These are phyloP conservation scores for Cryptococcus neoformans DNA, from an alignment of 1,284 basidiomycete species.

Conservation along the genomic window DNA sequence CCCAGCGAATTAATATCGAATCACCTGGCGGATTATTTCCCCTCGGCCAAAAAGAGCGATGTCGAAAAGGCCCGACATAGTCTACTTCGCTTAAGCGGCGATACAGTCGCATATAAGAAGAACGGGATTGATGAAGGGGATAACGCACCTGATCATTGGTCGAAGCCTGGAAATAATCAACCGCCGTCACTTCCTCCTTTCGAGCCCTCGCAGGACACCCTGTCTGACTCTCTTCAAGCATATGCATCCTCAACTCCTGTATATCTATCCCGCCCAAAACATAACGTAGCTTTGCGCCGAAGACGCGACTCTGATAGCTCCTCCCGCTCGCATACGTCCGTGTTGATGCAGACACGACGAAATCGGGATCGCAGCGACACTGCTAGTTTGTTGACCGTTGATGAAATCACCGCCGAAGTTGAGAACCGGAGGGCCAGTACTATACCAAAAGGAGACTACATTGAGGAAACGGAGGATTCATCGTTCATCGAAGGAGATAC, in stretches of 20 bases:
- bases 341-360: constrained; percentile 68
- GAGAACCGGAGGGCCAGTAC: constrained; percentile 70
- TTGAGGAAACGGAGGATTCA: constrained; percentile 33
- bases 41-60: constrained; percentile 83
- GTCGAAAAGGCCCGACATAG: constrained; percentile 82
- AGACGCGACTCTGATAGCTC: constrained; percentile 56
- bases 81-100: constrained; percentile 58
- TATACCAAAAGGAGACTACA: constrained; percentile 49
- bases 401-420: constrained; percentile 96
- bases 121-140: constrained; percentile 2
- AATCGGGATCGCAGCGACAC: constrained; percentile 82
- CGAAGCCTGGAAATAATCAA: constrained; percentile 7
- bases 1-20: constrained; percentile 95
- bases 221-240: constrained; percentile 69
- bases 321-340: constrained; percentile 46
- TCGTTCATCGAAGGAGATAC: constrained; percentile 7
- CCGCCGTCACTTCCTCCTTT: constrained; percentile 73
- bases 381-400: constrained; percentile 89
- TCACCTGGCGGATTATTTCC: constrained; percentile 97
- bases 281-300: constrained; percentile 41
- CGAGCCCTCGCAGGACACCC: constrained; percentile 68
- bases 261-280: constrained; percentile 18
- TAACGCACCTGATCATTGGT: background rate
- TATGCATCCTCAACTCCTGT: constrained; percentile 26
- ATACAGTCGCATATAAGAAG: constrained; percentile 13